Evolutionary conservation across 441 rosid species (phyloP).

Genomic region (Pelargonium australe): DNA sequence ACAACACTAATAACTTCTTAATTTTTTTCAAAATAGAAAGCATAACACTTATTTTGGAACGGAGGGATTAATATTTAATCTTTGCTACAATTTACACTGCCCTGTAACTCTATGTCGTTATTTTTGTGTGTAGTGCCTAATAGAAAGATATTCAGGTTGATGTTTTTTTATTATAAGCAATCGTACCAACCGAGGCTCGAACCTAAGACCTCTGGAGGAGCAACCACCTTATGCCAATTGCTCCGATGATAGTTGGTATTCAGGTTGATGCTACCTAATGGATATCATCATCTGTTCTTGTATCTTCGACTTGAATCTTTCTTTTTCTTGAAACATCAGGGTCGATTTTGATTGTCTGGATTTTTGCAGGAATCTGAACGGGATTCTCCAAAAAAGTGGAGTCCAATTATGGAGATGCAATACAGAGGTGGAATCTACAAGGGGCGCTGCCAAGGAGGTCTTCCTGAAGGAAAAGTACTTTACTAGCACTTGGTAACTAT

Average conservation of each 20-base stretch:
- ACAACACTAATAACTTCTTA: too few species aligned
- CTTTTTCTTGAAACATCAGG: not conserved
- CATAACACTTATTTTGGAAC: too few species aligned
- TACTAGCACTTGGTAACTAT: conserved; percentile 15
- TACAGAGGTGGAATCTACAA: conserved; percentile 83
- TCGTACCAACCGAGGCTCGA: too few species aligned
- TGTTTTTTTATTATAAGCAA: too few species aligned
- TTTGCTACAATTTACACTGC: too few species aligned
- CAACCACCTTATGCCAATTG: too few species aligned
- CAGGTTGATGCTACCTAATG: not conserved
- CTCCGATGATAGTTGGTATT: too few species aligned
- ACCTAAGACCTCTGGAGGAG: too few species aligned
- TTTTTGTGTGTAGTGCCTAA: not conserved
- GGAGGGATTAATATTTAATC: too few species aligned
- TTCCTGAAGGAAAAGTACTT: conserved; percentile 95
- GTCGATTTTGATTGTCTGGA: conserved; percentile 16
- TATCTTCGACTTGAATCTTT: not conserved
- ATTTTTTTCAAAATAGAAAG: too few species aligned
- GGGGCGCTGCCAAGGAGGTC: conserved; percentile 94
- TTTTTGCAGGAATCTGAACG: conserved; percentile 74
- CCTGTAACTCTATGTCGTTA: too few species aligned
- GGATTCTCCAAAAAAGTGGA: conserved; percentile 79
- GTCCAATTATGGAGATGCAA: conserved; percentile 69
- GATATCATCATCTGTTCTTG: conserved; percentile 4
- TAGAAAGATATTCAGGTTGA: not conserved